Percentiles rank a stretch among this genome's conserved stretches.
Conservation (phyloP, 306 rosid species). For the Cucurbita ficifolia region DNA sequence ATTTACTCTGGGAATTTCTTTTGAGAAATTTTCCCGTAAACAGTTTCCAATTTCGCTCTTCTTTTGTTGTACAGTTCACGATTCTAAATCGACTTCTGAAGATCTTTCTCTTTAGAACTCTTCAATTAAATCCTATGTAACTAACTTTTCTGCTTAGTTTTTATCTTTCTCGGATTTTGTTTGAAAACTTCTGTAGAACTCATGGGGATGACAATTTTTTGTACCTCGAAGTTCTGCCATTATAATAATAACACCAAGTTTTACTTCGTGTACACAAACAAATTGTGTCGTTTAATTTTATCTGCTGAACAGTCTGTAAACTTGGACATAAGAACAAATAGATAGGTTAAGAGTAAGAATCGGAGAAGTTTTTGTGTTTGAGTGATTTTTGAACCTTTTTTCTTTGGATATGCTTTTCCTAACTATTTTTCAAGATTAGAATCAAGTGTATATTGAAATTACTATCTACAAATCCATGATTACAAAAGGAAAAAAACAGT, state of each 20-base stretch:
- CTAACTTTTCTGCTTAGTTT: neutral
- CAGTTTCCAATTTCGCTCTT: neutral
- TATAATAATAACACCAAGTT: constrained; percentile 12
- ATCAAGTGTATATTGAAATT: neutral
- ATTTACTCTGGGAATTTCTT: neutral
- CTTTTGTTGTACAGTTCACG: neutral
- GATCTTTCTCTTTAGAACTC: neutral
- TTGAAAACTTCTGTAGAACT: constrained; percentile 8
- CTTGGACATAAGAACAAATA: neutral
- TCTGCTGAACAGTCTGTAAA: neutral
- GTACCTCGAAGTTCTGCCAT: constrained; percentile 38
- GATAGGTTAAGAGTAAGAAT: neutral
- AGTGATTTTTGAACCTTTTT: neutral
- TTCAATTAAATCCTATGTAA: neutral
- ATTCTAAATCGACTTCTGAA: neutral
- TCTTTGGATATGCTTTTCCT: neutral
- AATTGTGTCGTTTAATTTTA: neutral
- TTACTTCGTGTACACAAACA: neutral
- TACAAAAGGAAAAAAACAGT: neutral
- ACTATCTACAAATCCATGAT: neutral
- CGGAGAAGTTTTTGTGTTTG: neutral
- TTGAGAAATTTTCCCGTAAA: neutral
- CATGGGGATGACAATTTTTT: constrained; percentile 19
- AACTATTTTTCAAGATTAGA: neutral
- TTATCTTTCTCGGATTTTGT: constrained; percentile 2